Percentiles rank a stretch among this genome's conserved stretches.
These are phyloP conservation scores for Cetraspora pellucida DNA, from an alignment of 192 early-diverging fungal genomes.

Conservation along the genomic window DNA sequence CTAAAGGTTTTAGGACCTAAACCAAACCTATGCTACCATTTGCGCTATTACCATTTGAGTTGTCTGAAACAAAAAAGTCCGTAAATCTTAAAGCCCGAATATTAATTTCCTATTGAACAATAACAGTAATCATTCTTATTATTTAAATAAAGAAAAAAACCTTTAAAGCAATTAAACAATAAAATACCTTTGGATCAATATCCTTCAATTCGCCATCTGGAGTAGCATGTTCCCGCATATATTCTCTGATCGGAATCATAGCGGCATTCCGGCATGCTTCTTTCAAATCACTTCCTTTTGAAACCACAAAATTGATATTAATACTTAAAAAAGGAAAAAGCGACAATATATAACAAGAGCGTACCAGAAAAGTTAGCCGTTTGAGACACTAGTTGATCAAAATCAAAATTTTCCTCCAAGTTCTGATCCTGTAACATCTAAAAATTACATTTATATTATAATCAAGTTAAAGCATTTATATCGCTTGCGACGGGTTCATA, in stretches of 20 bases:
- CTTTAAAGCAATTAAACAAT: neutral
- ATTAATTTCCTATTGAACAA: neutral
- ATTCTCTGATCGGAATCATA: constrained; percentile 92
- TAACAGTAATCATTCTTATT: neutral
- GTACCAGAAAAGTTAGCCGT: constrained; percentile 76
- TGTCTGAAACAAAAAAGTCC: constrained; percentile 21
- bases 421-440: constrained; percentile 76
- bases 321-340: neutral
- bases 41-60: too few relatives aligned
- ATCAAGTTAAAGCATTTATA: constrained; percentile 12
- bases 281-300: constrained; percentile 88
- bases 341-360: neutral
- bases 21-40: too few relatives aligned
- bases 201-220: constrained; percentile 17
- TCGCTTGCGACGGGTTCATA: neutral
- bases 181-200: constrained; percentile 25
- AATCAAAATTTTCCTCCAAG: constrained; percentile 70
- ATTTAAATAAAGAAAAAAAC: neutral
- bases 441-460: neutral
- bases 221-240: constrained; percentile 53
- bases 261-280: constrained; percentile 96
- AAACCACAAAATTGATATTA: neutral
- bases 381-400: constrained; percentile 63
- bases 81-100: constrained; percentile 20
- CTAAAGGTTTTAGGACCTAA: too few relatives aligned